Evolutionary conservation across 1,284 basidiomycete species (phyloP).

Genomic region (Ceraceosorus guamensis): DNA sequence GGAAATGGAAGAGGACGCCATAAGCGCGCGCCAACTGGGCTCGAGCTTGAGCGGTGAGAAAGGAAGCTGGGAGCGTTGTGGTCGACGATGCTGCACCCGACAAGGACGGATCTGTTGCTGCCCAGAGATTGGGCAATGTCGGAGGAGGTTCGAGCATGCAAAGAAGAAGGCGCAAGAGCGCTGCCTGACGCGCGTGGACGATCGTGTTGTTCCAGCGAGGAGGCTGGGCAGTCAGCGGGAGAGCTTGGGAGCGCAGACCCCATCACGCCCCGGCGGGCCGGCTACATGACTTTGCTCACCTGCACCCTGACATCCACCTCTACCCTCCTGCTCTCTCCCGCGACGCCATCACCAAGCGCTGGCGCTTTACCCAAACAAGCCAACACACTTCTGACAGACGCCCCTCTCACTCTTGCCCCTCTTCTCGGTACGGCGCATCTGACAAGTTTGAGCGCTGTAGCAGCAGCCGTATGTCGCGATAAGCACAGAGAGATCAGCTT

Average conservation of each 20-base stretch:
- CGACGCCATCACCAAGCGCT: background rate
- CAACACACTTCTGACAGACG: background rate
- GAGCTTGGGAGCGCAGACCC: no score
- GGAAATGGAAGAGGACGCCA: constrained; percentile 28
- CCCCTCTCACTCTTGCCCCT: background rate
- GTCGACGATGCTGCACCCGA: no score
- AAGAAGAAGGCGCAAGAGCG: background rate
- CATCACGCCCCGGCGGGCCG: no score
- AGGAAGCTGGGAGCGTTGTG: constrained; percentile 15
- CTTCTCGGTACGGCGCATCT: background rate
- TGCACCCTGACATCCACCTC: background rate
- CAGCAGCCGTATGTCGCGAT: background rate
- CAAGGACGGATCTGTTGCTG: background rate
- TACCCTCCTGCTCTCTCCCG: background rate
- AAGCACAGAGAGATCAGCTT: background rate
- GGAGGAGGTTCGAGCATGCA: background rate
- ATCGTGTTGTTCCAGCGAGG: background rate
- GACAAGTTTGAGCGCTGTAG: background rate
- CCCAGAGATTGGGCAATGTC: background rate
- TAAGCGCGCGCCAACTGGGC: constrained; percentile 19
- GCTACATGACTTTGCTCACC: background rate
- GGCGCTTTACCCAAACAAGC: background rate
- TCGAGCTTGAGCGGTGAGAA: constrained; percentile 21
- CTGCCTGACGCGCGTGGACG: background rate
- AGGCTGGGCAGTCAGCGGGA: no score